Evolutionary conservation across 1,139 yeast genomes (phyloP), one percentile per base, ranked within the genome.

Genomic region (Lipomyces yarrowii): DNA sequence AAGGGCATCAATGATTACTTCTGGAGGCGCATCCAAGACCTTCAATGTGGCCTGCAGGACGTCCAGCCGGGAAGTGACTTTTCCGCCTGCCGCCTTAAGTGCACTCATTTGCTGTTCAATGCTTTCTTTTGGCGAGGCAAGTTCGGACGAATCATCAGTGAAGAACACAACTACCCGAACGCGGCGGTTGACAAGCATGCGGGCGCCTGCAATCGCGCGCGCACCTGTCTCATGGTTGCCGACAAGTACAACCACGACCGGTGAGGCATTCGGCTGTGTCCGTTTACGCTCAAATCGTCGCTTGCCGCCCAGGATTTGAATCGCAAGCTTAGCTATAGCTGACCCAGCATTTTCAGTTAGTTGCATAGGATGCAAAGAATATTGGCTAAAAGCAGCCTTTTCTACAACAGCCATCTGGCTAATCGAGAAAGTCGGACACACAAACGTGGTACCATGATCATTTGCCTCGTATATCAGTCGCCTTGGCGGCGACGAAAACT

Each of bases 361-460:
- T 11, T 85, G 77, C 11, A 76, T 76, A 15, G 84, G 80, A 1
- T 85, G 72, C 23, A 87, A 76, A 1, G 86, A 87, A 76, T 82
- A 88, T 10, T 81, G 76, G 35, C 86, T 88, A 4, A 79, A 76
- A 3, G 71, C 65, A 21, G 89, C 77, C 59, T 90, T 82, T 75
- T 91, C 96, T 65, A 91, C 85, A 71, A 91, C 96, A n/a, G 89
- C 80, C 68, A 91, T 78, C 76, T 92, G 97, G 7, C 91, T 86
- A 0, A 97, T 94, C 0, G 94, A 86, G 18, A 93, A 89, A 64
- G 87, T 80, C 1, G 94, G 90, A 57, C 78, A 74, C 35, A 65
- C 52, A 46, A 59, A 54, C n/a, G 66, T 57, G 35, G 52, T n/a
- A 37, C 35, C 46, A 6, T 46, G 59, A 21, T 55, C 57, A 18